phyloP scores from a whole-genome alignment of 2,329 filamentous ascomycete species.

The Colletotrichum destructivum region DNA sequence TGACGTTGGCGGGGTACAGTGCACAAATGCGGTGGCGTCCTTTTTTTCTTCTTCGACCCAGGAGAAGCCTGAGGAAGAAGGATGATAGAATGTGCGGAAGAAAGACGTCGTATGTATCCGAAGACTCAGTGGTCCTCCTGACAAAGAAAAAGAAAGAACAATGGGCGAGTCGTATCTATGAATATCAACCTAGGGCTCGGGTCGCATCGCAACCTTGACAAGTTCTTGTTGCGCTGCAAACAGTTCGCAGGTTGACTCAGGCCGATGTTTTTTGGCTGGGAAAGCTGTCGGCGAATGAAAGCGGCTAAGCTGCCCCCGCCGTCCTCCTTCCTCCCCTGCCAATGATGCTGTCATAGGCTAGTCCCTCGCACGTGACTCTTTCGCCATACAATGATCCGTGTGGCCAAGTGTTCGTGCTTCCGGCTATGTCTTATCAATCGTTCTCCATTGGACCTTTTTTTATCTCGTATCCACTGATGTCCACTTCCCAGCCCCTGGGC shows the following conservation, averaged over 20 bases:
- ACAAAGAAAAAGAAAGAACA: background rate
- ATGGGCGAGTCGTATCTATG: slow-evolving; percentile 5
- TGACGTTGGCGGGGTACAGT: slow-evolving; percentile 40
- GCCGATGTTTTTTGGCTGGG: slow-evolving; percentile 32
- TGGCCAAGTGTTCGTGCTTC: background rate
- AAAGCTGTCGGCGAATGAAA: slow-evolving; percentile 37
- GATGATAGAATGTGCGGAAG: background rate
- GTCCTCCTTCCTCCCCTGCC: background rate
- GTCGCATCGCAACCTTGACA: slow-evolving; percentile 20
- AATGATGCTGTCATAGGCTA: slow-evolving; percentile 19
- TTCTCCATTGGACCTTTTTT: slow-evolving; percentile 1
- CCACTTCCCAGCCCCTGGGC: slow-evolving; percentile 8
- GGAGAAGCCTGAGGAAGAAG: background rate
- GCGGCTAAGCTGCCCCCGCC: slow-evolving; percentile 27
- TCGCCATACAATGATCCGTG: background rate
- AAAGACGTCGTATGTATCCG: background rate
- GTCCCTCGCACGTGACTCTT: slow-evolving; percentile 28
- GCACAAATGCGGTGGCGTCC: slow-evolving; percentile 14
- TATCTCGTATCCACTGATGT: background rate
- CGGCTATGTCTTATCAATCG: slow-evolving; percentile 4
- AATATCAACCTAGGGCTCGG: background rate
- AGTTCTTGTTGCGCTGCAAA: slow-evolving; percentile 13
- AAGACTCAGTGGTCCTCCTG: background rate
- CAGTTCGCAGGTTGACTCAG: slow-evolving; percentile 33
- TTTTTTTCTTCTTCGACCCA: background rate